These are phyloP conservation scores for Trichomonas gallinae DNA, from an alignment of 208 protist genomes.

Conservation along the genomic window DNA sequence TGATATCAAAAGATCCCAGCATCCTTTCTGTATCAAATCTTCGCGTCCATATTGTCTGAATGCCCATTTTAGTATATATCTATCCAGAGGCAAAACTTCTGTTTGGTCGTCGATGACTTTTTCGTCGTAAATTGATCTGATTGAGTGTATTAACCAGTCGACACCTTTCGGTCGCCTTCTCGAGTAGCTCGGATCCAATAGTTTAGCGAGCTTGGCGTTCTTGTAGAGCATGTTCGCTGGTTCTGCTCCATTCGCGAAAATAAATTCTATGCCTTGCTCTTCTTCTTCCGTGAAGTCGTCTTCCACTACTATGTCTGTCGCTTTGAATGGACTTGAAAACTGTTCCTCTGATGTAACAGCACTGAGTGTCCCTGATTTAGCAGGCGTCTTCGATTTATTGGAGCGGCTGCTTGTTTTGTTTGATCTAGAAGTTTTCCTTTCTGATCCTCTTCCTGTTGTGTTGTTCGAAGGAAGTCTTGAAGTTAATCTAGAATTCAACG, in stretches of 20 bases:
- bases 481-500: neutral
- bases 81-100: neutral
- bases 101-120: neutral
- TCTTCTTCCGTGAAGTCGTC: neutral
- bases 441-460: too few relatives aligned
- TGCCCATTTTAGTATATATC: neutral
- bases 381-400: neutral
- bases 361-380: too few relatives aligned
- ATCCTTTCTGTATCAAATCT: conserved; percentile 6
- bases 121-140: neutral
- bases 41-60: neutral
- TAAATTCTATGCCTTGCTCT: neutral
- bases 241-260: neutral
- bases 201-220: neutral
- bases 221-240: neutral
- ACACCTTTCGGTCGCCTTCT: neutral
- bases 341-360: too few relatives aligned
- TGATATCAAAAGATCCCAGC: neutral
- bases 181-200: neutral
- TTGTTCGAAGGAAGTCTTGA: neutral
- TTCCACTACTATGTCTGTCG: neutral
- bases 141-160: neutral
- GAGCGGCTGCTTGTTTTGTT: neutral
- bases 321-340: too few relatives aligned
- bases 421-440: neutral